Base-by-base conservation (phyloP, 768 basidiomycete genomes). In the Dioszegia aurantiaca region DNA sequence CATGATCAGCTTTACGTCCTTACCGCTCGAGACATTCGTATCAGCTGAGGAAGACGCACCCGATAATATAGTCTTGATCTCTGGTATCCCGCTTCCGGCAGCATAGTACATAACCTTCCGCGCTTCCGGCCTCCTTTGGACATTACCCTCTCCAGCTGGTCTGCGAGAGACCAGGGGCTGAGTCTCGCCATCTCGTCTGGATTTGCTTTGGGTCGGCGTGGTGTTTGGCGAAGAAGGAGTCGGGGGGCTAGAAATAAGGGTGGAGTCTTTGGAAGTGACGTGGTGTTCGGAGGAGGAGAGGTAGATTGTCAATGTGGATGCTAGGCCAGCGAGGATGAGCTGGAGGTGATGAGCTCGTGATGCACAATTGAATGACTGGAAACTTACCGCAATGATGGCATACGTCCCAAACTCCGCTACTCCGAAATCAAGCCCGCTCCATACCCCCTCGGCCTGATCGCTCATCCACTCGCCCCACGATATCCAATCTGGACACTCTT, bases 51-150 rank as follows among this genome's bases (percentile, higher is more conserved):
- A 27, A 26, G 8, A 40, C 63, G 23, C 28, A 65, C 63, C 63
- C 85, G 56, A 62, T 58, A 43, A 54, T 44, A 73, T 66, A 43
- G 53, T 58, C 52, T 99, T 99, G 74, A 99, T 87, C 77, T 99
- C 94, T 0, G 93, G 92, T 56, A 98, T 93, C 46, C 95, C 95
- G 69, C 87, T 89, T 19, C 95, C 95, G 19, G 91, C 90, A 10
- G 95, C 90, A 72, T 90, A 95, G 79, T 88, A 92, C 78, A 91
- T 80, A 45, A 87, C 82, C 67, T 85, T 84, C 55, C 90, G 83
- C 27, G 69, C 68, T 17, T 60, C 56, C 17, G 45, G 23, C 26
- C 11, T 48, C 33, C 14, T 27, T 55, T 55, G 53, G 30, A 33
- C 28, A 40, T 48, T 79, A 40, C 14, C 9, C 37, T 21, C 16